phyloP scores from a whole-genome alignment of 1,139 yeast species.

The Suhomyces chickasaworum region DNA sequence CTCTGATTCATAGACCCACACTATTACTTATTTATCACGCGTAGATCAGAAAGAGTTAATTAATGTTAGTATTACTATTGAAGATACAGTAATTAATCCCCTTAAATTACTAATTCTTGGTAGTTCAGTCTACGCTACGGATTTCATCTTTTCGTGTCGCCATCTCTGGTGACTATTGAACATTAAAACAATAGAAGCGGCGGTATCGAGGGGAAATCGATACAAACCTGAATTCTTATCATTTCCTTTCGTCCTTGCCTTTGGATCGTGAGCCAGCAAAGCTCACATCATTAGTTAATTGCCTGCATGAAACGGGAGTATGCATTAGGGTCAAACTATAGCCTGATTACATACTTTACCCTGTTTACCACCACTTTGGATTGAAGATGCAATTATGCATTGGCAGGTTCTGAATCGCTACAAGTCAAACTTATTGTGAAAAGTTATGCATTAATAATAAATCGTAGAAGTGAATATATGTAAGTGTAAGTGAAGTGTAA shows the following conservation, averaged over 20 bases:
- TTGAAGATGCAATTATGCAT: no score
- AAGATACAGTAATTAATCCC: no score
- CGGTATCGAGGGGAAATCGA: neutral
- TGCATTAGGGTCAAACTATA: no score
- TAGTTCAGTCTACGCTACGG: neutral
- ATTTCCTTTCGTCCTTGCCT: neutral
- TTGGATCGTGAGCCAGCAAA: neutral
- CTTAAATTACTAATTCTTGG: no score
- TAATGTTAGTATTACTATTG: no score
- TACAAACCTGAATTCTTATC: neutral
- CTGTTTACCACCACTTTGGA: neutral
- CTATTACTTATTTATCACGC: no score
- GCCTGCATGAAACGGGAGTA: neutral
- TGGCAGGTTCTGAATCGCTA: no score
- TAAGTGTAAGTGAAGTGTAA: conserved; percentile 1
- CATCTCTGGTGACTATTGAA: neutral
- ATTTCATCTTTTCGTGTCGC: no score
- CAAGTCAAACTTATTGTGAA: no score
- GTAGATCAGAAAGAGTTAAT: no score
- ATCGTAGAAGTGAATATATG: neutral
- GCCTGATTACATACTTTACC: no score
- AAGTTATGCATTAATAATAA: neutral
- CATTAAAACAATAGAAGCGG: neutral
- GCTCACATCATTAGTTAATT: neutral
- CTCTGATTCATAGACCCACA: no score